Conservation (phyloP, 495 filamentous ascomycete species). For the Aspergillus funiculosus region DNA sequence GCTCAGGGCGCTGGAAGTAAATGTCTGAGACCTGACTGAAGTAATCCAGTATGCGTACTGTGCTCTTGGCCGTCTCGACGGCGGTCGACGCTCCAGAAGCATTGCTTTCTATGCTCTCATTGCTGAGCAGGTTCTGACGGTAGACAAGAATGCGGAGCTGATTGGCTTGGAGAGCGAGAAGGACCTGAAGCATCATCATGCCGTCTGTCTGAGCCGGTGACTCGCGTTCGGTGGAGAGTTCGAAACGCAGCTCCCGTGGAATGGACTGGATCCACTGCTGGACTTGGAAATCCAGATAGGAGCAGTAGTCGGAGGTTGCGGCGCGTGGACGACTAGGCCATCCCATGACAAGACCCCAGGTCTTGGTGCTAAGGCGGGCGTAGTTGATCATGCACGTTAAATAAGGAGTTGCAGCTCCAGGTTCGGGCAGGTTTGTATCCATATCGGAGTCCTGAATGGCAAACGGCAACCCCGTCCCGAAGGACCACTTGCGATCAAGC, state of each 20-base stretch:
- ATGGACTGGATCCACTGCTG: slow-evolving; percentile 67
- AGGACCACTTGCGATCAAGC: slow-evolving; percentile 74
- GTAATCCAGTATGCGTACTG: slow-evolving; percentile 63
- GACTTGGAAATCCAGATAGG: slow-evolving; percentile 66
- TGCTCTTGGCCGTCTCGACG: slow-evolving; percentile 71
- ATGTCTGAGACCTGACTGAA: slow-evolving; percentile 67
- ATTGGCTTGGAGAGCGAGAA: slow-evolving; percentile 63
- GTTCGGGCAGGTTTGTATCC: slow-evolving; percentile 66
- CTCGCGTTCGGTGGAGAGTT: slow-evolving; percentile 22
- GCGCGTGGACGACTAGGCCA: slow-evolving; percentile 42
- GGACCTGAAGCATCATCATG: slow-evolving; percentile 40
- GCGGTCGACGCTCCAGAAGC: slow-evolving; percentile 56
- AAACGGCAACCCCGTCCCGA: slow-evolving; percentile 74
- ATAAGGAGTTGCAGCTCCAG: slow-evolving; percentile 39
- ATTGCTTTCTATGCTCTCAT: slow-evolving; percentile 64
- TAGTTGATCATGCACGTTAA: slow-evolving; percentile 57
- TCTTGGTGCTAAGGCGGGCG: slow-evolving; percentile 64
- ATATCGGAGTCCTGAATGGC: slow-evolving; percentile 75
- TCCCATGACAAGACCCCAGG: slow-evolving; percentile 57
- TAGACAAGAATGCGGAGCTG: slow-evolving; percentile 78
- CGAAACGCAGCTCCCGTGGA: slow-evolving; percentile 50
- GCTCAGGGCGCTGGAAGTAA: slow-evolving; percentile 69
- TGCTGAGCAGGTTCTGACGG: slow-evolving; percentile 67
- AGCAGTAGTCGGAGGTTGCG: slow-evolving; percentile 56
- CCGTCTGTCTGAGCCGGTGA: slow-evolving; percentile 14